phyloP scores from a whole-genome alignment of 2,329 filamentous ascomycete genomes.

The Fusarium staphyleae region DNA sequence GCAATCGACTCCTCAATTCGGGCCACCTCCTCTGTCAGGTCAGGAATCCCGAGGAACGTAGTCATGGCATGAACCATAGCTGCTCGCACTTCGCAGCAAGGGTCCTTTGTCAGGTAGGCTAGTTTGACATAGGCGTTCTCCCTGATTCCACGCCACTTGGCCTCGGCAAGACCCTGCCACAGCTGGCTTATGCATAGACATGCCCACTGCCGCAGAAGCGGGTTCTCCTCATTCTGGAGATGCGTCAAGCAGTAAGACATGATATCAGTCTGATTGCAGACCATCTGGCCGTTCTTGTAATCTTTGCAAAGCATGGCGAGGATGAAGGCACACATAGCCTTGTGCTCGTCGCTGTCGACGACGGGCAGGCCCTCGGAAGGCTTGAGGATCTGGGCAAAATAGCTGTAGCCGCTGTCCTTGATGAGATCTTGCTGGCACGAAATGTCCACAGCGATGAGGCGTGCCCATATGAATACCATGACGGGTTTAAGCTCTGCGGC shows the following conservation, averaged over 20 bases:
- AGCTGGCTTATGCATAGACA: conserved; percentile 95
- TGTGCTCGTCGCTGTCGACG: conserved; percentile 89
- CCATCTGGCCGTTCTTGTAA: conserved; percentile 88
- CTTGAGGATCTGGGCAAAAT: conserved; percentile 93
- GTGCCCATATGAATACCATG: conserved; percentile 99
- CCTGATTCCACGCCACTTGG: conserved; percentile 94
- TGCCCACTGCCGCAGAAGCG: conserved; percentile 91
- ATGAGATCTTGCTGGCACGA: conserved; percentile 92
- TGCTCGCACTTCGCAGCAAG: conserved; percentile 89
- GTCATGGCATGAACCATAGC: conserved; percentile 94
- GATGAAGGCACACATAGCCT: conserved; percentile 99
- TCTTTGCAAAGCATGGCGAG: conserved; percentile 96
- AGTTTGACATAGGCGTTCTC: conserved; percentile 85
- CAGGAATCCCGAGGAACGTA: conserved; percentile 91
- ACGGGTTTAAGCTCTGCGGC: conserved; percentile 94
- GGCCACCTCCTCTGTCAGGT: conserved; percentile 88
- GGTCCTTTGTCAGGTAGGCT: conserved; percentile 81
- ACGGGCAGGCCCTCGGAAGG: conserved; percentile 84
- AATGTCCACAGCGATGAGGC: conserved; percentile 92
- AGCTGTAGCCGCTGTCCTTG: conserved; percentile 96
- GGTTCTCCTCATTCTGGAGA: conserved; percentile 84
- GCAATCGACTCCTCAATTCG: conserved; percentile 91
- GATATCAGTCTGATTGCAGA: conserved; percentile 89
- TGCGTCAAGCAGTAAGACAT: conserved; percentile 88
- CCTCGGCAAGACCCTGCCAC: conserved; percentile 89